A percentile compares a stretch with the other conserved stretches of the same genome.
phyloP scores from a whole-genome alignment of 345 rosid species.

The Viola odorata region DNA sequence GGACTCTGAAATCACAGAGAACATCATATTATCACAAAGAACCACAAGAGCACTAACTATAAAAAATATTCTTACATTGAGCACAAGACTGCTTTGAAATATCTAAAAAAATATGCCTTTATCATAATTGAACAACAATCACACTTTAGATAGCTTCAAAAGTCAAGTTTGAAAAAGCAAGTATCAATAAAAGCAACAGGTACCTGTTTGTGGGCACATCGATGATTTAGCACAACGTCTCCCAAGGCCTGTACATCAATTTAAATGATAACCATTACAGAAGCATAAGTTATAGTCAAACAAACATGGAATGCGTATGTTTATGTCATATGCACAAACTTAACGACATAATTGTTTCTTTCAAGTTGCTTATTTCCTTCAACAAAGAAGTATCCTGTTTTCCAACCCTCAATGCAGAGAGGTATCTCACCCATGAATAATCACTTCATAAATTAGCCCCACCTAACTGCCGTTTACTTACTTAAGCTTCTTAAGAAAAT shows the following conservation, averaged over 20 bases:
- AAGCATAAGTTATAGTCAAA: background rate
- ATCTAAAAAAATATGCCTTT: too few species aligned
- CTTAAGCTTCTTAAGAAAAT: too few species aligned
- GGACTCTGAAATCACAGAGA: slow-evolving; percentile 32
- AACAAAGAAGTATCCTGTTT: too few species aligned
- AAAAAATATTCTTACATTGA: too few species aligned
- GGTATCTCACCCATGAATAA: too few species aligned
- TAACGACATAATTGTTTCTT: too few species aligned
- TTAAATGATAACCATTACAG: background rate
- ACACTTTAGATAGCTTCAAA: background rate
- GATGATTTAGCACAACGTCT: slow-evolving; percentile 50
- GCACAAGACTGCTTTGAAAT: too few species aligned
- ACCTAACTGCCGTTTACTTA: too few species aligned
- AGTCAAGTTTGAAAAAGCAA: background rate
- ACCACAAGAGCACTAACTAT: background rate
- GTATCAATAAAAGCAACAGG: background rate
- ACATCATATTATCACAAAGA: slow-evolving; percentile 1
- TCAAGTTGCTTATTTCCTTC: too few species aligned
- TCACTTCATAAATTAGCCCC: too few species aligned
- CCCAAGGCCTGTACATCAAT: slow-evolving; percentile 36
- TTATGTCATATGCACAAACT: background rate
- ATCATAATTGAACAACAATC: too few species aligned
- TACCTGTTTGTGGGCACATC: slow-evolving; percentile 51
- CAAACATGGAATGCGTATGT: background rate
- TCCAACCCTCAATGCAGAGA: too few species aligned